Conservation (phyloP, 306 rosid species). For the Aeschynomene evenia region DNA sequence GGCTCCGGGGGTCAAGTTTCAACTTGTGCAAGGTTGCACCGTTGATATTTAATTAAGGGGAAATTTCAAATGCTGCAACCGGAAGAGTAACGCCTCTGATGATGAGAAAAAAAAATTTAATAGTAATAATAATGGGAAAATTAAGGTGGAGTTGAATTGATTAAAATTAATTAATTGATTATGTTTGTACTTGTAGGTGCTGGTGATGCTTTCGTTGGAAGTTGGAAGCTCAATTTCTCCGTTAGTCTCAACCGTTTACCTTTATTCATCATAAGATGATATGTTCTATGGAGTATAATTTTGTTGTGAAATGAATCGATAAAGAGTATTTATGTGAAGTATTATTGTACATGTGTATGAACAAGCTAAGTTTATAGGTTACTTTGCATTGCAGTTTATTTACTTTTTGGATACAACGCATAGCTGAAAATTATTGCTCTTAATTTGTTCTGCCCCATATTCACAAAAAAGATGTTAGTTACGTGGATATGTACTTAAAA, state of each 20-base stretch:
- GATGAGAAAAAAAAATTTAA: too few relatives aligned
- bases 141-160: too few relatives aligned
- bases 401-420: too few relatives aligned
- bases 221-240: background rate
- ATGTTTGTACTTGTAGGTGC: too few relatives aligned
- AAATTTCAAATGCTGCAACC: too few relatives aligned
- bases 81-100: too few relatives aligned
- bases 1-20: slow-evolving; percentile 40
- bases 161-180: too few relatives aligned
- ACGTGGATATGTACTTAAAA: too few relatives aligned
- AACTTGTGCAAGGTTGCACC: slow-evolving; percentile 48
- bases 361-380: background rate
- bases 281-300: background rate
- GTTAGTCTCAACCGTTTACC: background rate
- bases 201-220: background rate
- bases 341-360: background rate
- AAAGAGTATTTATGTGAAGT: background rate
- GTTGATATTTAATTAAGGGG: slow-evolving; percentile 53
- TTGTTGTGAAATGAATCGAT: background rate
- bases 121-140: too few relatives aligned
- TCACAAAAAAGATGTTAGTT: too few relatives aligned
- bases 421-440: background rate
- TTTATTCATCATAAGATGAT: background rate
- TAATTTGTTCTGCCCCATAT: background rate
- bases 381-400: too few relatives aligned